Percentiles rank a stretch among this genome's conserved stretches.
Conservation (phyloP, 768 basidiomycete species). For the Pisolithus tinctorius region DNA sequence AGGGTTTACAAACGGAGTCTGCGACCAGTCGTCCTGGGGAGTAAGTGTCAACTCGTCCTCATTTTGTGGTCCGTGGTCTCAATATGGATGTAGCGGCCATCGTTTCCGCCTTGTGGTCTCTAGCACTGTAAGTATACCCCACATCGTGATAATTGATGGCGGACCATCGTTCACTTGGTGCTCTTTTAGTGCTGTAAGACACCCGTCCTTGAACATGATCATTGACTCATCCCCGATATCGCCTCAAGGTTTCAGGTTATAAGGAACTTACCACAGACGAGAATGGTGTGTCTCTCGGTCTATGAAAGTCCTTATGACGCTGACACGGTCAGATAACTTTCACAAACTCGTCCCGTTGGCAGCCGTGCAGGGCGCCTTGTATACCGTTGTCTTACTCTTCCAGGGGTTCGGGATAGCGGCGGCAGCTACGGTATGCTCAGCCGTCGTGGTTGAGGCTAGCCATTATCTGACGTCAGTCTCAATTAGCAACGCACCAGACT, state of each 20-base stretch:
- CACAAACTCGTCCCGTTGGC: conserved; percentile 46
- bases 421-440: conserved; percentile 40
- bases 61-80: background rate
- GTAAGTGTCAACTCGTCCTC: conserved; percentile 25
- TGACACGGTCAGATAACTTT: conserved; percentile 29
- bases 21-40: conserved; percentile 51
- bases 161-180: background rate
- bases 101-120: conserved; percentile 50
- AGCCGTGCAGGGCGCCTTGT: conserved; percentile 55
- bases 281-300: conserved; percentile 34
- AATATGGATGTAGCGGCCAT: conserved; percentile 27
- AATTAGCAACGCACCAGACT: conserved; percentile 47
- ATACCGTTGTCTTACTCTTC: conserved; percentile 43
- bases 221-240: background rate
- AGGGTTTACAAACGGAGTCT: conserved; percentile 51
- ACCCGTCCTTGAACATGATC: background rate
- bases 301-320: background rate
- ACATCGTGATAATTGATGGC: background rate
- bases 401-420: conserved; percentile 51
- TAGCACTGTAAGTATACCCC: conserved; percentile 49
- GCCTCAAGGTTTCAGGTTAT: conserved; percentile 53
- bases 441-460: background rate
- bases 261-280: conserved; percentile 43
- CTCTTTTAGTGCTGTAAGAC: conserved; percentile 17
- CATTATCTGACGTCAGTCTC: background rate